These are phyloP conservation scores for Musa acuminata DNA, from an alignment of 176 grass and related monocot genomes.

Conservation along the genomic window DNA sequence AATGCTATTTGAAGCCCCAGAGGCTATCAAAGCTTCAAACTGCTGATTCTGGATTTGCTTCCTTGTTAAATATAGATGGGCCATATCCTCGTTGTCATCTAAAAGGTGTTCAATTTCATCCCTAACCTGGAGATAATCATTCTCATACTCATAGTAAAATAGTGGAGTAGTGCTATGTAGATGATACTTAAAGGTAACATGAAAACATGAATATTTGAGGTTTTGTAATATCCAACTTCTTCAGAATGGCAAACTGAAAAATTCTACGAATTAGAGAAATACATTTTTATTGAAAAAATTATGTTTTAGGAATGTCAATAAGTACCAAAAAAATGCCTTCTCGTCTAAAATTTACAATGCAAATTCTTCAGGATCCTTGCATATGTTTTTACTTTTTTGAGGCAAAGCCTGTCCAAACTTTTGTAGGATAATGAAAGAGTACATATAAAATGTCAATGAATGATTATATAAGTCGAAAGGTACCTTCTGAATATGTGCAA, in stretches of 20 bases:
- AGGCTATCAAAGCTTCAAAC: slow-evolving; percentile 71
- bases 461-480: slow-evolving; percentile 9
- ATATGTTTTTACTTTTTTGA: too few relatives aligned
- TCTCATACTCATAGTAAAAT: not conserved
- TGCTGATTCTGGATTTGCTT: slow-evolving; percentile 93
- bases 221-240: too few relatives aligned
- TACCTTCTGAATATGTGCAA: slow-evolving; percentile 98
- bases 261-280: not conserved
- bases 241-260: too few relatives aligned
- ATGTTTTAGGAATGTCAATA: not conserved
- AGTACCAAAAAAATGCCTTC: not conserved
- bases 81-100: slow-evolving; percentile 96
- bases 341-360: too few relatives aligned
- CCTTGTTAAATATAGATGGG: slow-evolving; percentile 86
- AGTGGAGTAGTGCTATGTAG: not conserved
- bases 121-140: slow-evolving; percentile 41
- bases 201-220: too few relatives aligned
- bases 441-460: not conserved
- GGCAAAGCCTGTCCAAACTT: not conserved
- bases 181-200: not conserved
- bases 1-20: slow-evolving; percentile 70
- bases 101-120: slow-evolving; percentile 99
- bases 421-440: not conserved
- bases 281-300: not conserved
- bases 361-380: too few relatives aligned